Evolutionary conservation across 2,329 filamentous ascomycete species (phyloP), one percentile per base, ranked within the genome.

Genomic region (Penicillium occitanis): DNA sequence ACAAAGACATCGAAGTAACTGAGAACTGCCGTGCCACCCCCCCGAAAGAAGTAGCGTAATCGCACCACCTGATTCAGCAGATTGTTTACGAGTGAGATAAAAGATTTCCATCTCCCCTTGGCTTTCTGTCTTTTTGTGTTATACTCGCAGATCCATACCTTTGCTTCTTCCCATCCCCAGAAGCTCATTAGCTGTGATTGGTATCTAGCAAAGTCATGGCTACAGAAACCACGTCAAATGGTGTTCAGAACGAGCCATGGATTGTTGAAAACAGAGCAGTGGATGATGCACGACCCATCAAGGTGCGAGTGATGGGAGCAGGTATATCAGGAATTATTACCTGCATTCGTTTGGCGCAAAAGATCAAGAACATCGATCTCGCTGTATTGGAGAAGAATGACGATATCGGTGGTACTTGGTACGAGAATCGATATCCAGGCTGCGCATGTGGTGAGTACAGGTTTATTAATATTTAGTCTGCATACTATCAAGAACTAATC

Each of bases 271-370:
- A 70, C 59, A 69, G 68, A 42, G 59, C 66, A 17, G 67, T 73
- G 42, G 69, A 73, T 61, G 68, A 68, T 13, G 50, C 61, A 28
- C 66, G 70, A 64, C 67, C 63, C 5, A 61, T 72, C 55, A 64
- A 64, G 50, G 71, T 72, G 14, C 66, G 68, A 19, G 65, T 69
- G 19, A 70, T 72, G 46, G 70, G 70, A 5, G 67, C 69, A 5
- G 71, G 71, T 19, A 28, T 72, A 13, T 69, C 69, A 35, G 70
- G 72, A n/a, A 69, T 72, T 11, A 63, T 71, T 11, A 66, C 69
- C 5, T 68, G 67, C 19, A 69, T 71, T 53, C 65, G 70, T n/a
- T 66, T 73, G n/a, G 62, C 64, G n/a, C 71, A 69, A 14, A 48
- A 33, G 28, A 64, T 66, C 22, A 48, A 42, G 42, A 63, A 68